Base-by-base conservation (phyloP, 345 rosid species). In the Syzygium aqueum region DNA sequence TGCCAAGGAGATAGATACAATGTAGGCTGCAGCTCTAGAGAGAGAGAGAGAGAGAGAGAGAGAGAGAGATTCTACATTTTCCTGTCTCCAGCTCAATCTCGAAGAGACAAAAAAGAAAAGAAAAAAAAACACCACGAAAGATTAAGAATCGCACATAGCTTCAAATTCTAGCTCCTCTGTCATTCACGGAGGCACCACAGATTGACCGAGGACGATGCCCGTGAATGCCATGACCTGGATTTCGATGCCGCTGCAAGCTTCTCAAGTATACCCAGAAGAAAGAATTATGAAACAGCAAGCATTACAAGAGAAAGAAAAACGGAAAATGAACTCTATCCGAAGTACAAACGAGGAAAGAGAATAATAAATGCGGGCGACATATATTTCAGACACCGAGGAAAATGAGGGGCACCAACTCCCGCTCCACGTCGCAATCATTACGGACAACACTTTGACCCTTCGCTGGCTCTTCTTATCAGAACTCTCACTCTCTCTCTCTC, bases 351-450 rank as follows among this genome's bases (percentile, higher is more conserved):
- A 82, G 23, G 43, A 65, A 59, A 37, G 46, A 87, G 40, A 65
- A 61, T n/a, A 67, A 77, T 65, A 0, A 25, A 19, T 73, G 52
- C 16, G 15, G 77, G n/a, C 33, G 59, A 27, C 23, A 87, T 23
- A 11, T 11, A 5, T 57, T 56, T 21, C 17, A 43, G 33, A 85
- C 27, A 43, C 30, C 57, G 19, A 49, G 57, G 54, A 73, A 51
- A 14, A 84, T 46, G 63, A 73, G 82, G 27, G 25, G 82, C 14
- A 73, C 13, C 80, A 73, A 46, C 40, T 84, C 85, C 61, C 0
- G 65, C 30, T 67, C 85, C 89, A 89, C 22, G 89, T 88, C 63
- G 78, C 85, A 86, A 77, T 90, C 91, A 85, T 85, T 77, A 53
- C 67, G 82, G 86, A 73, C 30, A 4, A 57, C 17, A 12, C 85